Base-by-base conservation (phyloP, 1,284 basidiomycete genomes). In the Pseudomicrostroma phylloplanum region DNA sequence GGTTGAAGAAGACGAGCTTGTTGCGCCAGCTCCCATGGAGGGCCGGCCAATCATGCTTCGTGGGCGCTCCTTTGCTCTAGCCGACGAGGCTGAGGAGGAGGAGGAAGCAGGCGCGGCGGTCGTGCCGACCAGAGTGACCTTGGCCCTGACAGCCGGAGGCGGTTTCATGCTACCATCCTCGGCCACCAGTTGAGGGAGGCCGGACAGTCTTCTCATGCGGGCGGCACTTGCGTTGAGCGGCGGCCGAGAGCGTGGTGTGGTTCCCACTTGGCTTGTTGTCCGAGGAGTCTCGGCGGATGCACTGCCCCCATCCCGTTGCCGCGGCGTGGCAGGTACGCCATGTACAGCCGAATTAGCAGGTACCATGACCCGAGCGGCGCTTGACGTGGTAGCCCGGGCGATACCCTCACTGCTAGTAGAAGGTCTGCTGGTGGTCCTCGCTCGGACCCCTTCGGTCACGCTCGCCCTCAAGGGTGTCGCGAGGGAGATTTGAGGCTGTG, bases 121-220 rank as follows among this genome's bases (percentile, higher is more conserved):
- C 4, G 4, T 36, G 3, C 30, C 30, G 9, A 36, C 30, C 30
- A 36, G 30, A 36, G 30, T 36, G 4, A 36, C 30, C 12, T 48
- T 48, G 12, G 43, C 17, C 12, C 17, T 17, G 43, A 48, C 12
- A 17, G 43, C 43, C 43, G 4, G 43, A 48, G 51, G 51, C 25
- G 51, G 51, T 25, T 54, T 54, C 51, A 54, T 54, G 21, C 26
- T 54, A 25, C 51, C 51, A 7, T 54, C 21, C 6, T 54, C 51
- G 51, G 19, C 51, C 6, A 54, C 25, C 8, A 54, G 26, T 13
- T 54, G 51, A 19, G 51, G 51, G 6, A 54, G 51, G 21, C 17
- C 51, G 51, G 21, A 23, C 21, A 54, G 6, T 6, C 51, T 19
- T 13, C 51, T 19, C 25, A 54, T 21, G 7, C 51, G 51, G 13